phyloP scores from a whole-genome alignment of 1,284 basidiomycete genomes.

The Ceratobasidium papillatum region DNA sequence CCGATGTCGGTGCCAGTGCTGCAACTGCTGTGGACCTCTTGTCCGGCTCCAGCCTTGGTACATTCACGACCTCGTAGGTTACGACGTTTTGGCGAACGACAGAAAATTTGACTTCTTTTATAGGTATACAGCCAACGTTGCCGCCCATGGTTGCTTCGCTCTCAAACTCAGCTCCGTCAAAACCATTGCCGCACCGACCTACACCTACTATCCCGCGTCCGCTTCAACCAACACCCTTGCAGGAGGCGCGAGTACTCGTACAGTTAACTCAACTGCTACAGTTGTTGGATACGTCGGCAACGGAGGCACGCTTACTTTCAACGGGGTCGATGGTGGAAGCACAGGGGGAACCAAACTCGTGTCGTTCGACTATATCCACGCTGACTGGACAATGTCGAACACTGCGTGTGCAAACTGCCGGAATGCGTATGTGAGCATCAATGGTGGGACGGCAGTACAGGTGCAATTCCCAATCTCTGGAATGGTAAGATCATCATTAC shows the following conservation, averaged over 20 bases:
- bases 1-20: conserved; percentile 56
- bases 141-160: conserved; percentile 56
- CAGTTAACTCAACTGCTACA: conserved; percentile 54
- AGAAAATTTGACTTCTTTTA: conserved; percentile 6
- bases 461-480: conserved; percentile 60
- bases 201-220: conserved; percentile 56
- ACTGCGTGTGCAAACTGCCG: conserved; percentile 61
- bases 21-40: conserved; percentile 57
- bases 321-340: conserved; percentile 56
- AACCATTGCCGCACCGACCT: conserved; percentile 49
- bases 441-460: conserved; percentile 57
- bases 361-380: conserved; percentile 61
- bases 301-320: conserved; percentile 58
- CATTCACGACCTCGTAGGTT: conserved; percentile 54
- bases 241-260: conserved; percentile 55
- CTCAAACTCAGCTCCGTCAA: conserved; percentile 55
- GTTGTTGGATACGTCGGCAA: conserved; percentile 59
- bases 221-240: conserved; percentile 54
- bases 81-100: not conserved
- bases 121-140: conserved; percentile 55
- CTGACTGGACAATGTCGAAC: conserved; percentile 56
- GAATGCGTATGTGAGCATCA: conserved; percentile 58
- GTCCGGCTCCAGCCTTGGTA: conserved; percentile 55
- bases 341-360: conserved; percentile 58
- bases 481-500: conserved; percentile 52